Percentiles rank a stretch among this genome's conserved stretches.
Evolutionary conservation across 805 yeast species (phyloP).

Genomic region (Debaryomyces hansenii): DNA sequence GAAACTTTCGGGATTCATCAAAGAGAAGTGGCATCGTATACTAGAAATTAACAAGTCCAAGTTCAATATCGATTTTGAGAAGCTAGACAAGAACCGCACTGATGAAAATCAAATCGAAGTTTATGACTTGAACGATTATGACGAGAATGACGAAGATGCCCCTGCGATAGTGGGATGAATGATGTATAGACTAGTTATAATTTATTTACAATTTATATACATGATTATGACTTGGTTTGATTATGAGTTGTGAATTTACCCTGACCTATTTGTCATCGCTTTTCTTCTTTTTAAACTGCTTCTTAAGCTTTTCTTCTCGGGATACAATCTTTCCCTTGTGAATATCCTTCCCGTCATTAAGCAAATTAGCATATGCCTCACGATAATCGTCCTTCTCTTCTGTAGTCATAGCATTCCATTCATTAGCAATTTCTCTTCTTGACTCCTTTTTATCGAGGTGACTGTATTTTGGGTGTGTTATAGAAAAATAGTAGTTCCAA

Average conservation of each 20-base stretch:
- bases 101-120: constrained; percentile 25
- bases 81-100: constrained; percentile 1
- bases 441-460: constrained; percentile 8
- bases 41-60: constrained; percentile 6
- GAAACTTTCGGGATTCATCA: constrained; percentile 16
- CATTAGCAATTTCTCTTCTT: constrained; percentile 10
- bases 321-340: constrained; percentile 27
- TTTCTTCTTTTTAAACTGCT: constrained; percentile 3
- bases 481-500: constrained; percentile 33
- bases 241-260: no score
- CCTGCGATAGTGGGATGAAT: constrained; percentile 20
- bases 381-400: constrained; percentile 28
- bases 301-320: constrained; percentile 21
- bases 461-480: constrained; percentile 13
- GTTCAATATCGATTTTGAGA: constrained; percentile 8
- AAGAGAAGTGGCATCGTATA: constrained; percentile 17
- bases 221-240: no score
- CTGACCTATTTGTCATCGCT: background rate
- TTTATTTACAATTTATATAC: background rate
- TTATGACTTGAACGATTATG: constrained; percentile 18
- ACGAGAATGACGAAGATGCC: constrained; percentile 27
- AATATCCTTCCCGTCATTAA: constrained; percentile 29
- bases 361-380: constrained; percentile 25
- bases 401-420: constrained; percentile 26
- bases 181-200: background rate